Percentiles rank a stretch among this genome's conserved stretches.
Evolutionary conservation across 2,329 filamentous ascomycete species (phyloP).

Genomic region (Colletotrichum liriopes): DNA sequence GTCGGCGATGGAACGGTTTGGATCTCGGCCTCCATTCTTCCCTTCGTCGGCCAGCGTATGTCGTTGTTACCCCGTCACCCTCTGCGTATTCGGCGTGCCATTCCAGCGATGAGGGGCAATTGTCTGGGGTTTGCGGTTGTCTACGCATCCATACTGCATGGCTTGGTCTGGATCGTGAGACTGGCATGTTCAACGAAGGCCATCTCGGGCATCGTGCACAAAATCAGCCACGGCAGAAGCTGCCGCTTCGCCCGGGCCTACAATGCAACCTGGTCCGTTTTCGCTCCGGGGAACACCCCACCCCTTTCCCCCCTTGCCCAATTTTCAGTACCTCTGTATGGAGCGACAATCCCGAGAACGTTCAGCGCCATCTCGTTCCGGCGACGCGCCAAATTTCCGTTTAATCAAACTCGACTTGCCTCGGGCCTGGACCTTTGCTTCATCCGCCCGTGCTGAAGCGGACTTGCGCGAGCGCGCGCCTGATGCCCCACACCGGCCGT

Average conservation of each 20-base stretch:
- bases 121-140: not conserved
- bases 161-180: conserved; percentile 8
- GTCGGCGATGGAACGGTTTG: conserved; percentile 2
- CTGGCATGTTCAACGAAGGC: conserved; percentile 8
- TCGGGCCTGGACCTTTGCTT: conserved; percentile 22
- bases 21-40: conserved; percentile 17
- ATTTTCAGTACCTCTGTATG: conserved; percentile 15
- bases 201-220: conserved; percentile 3
- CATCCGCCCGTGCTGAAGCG: conserved; percentile 36
- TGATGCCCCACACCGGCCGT: conserved; percentile 38
- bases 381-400: conserved; percentile 34
- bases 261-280: conserved; percentile 31
- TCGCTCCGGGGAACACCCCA: conserved; percentile 31
- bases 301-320: conserved; percentile 19
- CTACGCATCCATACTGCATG: conserved; percentile 3
- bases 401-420: conserved; percentile 39
- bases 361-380: conserved; percentile 38
- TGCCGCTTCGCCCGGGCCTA: conserved; percentile 30
- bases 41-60: conserved; percentile 11
- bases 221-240: conserved; percentile 21
- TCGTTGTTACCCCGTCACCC: not conserved
- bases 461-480: conserved; percentile 14
- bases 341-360: conserved; percentile 30
- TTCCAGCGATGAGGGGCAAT: not conserved
- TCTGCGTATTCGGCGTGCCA: not conserved